Evolutionary conservation across 805 yeast species (phyloP).

Genomic region (Spathaspora gorwiae): DNA sequence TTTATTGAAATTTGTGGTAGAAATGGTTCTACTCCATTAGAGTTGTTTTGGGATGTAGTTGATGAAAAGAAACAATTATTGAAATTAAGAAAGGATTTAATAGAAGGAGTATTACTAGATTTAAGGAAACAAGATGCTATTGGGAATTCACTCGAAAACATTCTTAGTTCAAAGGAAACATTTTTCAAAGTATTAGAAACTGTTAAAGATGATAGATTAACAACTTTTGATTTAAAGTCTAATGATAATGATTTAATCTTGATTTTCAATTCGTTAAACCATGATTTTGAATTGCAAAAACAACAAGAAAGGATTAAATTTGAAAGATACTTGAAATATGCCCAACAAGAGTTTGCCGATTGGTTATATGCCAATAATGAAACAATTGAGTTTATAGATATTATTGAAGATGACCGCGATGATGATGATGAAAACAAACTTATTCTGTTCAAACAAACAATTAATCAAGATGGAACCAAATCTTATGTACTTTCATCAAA

Average conservation of each 20-base stretch:
- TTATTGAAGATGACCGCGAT: not conserved
- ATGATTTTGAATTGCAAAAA: slow-evolving; percentile 16
- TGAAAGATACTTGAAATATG: slow-evolving; percentile 9
- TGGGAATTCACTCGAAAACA: not conserved
- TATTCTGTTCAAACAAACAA: not conserved
- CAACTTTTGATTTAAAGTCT: slow-evolving; percentile 14
- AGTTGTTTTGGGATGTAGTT: slow-evolving; percentile 68
- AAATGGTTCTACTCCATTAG: slow-evolving; percentile 72
- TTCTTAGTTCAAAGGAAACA: slow-evolving; percentile 9
- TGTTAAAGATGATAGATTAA: slow-evolving; percentile 27
- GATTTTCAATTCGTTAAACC: slow-evolving; percentile 24
- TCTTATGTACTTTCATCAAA: not conserved
- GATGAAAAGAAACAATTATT: slow-evolving; percentile 57
- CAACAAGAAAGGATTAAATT: slow-evolving; percentile 8
- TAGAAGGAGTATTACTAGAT: slow-evolving; percentile 46
- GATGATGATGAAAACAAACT: not conserved
- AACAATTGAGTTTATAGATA: not conserved
- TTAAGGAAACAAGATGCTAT: slow-evolving; percentile 7
- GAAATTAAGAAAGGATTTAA: slow-evolving; percentile 56
- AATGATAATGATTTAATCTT: slow-evolving; percentile 19
- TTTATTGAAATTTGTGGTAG: slow-evolving; percentile 67
- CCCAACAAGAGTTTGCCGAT: slow-evolving; percentile 8
- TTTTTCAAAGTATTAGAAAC: slow-evolving; percentile 15
- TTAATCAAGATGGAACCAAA: not conserved
- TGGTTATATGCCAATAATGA: slow-evolving; percentile 12